Evolutionary conservation across 192 early-diverging fungal species (phyloP), one percentile per base, ranked within the genome.

Genomic region (Pilaira anomala): DNA sequence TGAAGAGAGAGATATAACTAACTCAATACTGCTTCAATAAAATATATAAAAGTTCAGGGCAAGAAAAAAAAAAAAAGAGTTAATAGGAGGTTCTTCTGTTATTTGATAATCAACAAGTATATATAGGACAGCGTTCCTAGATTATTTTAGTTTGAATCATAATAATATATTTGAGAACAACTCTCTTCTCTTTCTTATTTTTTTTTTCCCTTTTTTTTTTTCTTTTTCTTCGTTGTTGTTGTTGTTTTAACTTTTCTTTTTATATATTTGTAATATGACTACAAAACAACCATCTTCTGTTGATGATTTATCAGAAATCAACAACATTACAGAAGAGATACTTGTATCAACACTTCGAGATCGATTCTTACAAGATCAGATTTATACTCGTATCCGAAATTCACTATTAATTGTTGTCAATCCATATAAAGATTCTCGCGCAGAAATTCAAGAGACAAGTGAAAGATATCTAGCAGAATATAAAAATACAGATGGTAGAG

Each of bases 381-480:
- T 83, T 66, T 94, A 86, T 63, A 91, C 92, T 22, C 74, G 81
- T 36, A 72, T 91, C 60, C 87, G 87, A 19, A 74, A 75, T 36
- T 83, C 90, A 8, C 81, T 80, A 30, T 78, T 96, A 3, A 62
- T 94, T 19, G 83, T 89, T 3, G 70, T 94, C 24, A 86, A 88
- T 16, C 88, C 90, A 16, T 82, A 78, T 48, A 71, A 83, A 46
- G 78, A 83, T 14, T 68, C 80, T 7, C 82, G 81, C 55, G 52
- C 60, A 7, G 80, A 79, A 18, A 76, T 85, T 25, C 83, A 85
- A 60, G 69, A 77, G 0, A 79, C 81, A 21, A 73, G 86, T 2
- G 90, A 93, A 45, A 74, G 91, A 5, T 91, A 93, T 68, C 87
- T 91, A 7, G 76, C 79, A 7, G 80, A 83, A 46, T 91, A 89